Evolutionary conservation across 306 rosid genomes (phyloP), one percentile per base, ranked within the genome.

Genomic region (Vachellia collinsii): DNA sequence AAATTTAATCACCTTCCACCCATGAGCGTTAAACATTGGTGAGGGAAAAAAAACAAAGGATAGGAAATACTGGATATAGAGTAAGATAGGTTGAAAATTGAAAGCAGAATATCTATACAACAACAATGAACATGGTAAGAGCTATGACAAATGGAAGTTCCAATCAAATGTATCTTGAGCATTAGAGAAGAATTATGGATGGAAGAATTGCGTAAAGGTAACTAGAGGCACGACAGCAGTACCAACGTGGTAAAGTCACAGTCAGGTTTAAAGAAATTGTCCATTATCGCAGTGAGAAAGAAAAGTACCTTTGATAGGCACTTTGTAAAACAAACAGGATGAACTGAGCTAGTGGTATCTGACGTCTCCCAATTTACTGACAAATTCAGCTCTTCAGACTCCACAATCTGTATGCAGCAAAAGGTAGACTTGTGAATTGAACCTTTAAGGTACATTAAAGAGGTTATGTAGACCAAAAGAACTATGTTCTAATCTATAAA

Each of bases 281-380:
- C 25, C 70, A 62, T n/a, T 66, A 72, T 72, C 3, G 3, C 58
- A 37, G 19, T 11, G 39, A 44, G 8, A 0, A 29, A 42, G 38
- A 63, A 29, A 9, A 23, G 67, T 41, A 94, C 99, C 97, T 91
- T 88, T 29, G 88, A 72, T 85, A 94, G 81, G 88, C 97, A 89
- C 88, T 94, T 94, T 3, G 97, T 85, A 88, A 94, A 93, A 85
- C 86, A 89, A 79, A 93, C 25, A 25, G 99, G 99, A 90, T 94
- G 98, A 83, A 86, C 81, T 59, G 61, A 76, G 80, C 74, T 65
- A 41, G 88, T 61, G 39, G 86, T 53, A 74, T 89, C 78, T 48
- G 93, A 85, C 67, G 61, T 66, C 77, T 82, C 90, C 94, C 89
- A 87, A 70, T 87, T 88, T 48, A 80, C 74, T 65, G 94, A 84